Evolutionary conservation across 768 basidiomycete genomes (phyloP).

Genomic region (Termitomyces sp.): DNA sequence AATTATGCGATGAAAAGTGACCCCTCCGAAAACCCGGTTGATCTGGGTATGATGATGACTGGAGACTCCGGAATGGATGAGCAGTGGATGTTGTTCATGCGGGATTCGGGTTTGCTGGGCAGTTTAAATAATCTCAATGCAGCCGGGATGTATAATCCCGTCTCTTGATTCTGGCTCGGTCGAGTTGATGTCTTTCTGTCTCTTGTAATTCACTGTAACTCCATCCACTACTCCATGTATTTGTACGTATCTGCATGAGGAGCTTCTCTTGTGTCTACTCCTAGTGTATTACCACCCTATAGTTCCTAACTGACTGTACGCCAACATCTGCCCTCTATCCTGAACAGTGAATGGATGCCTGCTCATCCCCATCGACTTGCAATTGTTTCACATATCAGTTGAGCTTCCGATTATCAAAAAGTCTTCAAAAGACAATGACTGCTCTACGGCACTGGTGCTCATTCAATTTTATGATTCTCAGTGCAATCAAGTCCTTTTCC

Average conservation of each 20-base stretch:
- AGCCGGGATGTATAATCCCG: neutral
- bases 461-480: too few relatives aligned
- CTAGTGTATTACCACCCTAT: neutral
- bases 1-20: constrained; percentile 16
- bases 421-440: too few relatives aligned
- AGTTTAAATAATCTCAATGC: constrained; percentile 1
- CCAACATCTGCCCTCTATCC: neutral
- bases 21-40: constrained; percentile 29
- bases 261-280: neutral
- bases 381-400: too few relatives aligned
- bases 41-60: constrained; percentile 46
- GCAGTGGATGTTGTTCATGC: constrained; percentile 64
- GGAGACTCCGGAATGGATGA: constrained; percentile 61
- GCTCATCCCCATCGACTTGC: neutral
- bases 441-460: too few relatives aligned
- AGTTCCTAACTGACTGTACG: neutral
- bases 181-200: neutral
- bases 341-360: neutral
- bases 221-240: neutral
- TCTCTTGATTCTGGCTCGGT: neutral
- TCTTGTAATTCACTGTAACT: neutral
- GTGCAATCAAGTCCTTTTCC: too few relatives aligned
- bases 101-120: constrained; percentile 50
- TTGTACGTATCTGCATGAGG: neutral
- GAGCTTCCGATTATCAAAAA: too few relatives aligned